These are phyloP conservation scores for Asterophora parasitica DNA, from an alignment of 768 basidiomycete species.

Conservation along the genomic window DNA sequence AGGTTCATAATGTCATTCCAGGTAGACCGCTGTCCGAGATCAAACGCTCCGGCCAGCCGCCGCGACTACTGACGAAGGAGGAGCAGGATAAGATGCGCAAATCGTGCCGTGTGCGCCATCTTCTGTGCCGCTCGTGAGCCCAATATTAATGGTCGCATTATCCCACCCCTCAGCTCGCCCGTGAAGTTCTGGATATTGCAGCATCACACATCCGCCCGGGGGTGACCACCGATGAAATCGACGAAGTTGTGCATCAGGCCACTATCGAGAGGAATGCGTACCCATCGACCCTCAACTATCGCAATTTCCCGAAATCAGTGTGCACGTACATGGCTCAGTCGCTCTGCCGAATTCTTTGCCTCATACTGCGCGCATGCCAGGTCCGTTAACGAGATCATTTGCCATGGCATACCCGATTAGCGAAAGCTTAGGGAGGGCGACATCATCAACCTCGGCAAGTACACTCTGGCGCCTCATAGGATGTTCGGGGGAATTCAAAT, in stretches of 20 bases:
- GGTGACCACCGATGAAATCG: conserved; percentile 92
- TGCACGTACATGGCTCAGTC: conserved; percentile 71
- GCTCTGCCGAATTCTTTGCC: too few species aligned
- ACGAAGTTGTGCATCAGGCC: conserved; percentile 89
- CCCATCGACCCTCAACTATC: conserved; percentile 91
- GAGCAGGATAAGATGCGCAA: conserved; percentile 89
- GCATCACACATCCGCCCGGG: conserved; percentile 87
- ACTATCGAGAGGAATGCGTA: conserved; percentile 88
- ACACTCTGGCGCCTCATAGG: background rate
- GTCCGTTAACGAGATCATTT: conserved; percentile 93
- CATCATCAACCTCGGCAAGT: conserved; percentile 87
- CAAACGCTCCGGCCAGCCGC: conserved; percentile 53
- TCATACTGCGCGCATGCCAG: conserved; percentile 33
- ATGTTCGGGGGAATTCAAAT: background rate
- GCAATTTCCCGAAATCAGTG: conserved; percentile 88
- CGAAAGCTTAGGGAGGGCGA: conserved; percentile 85
- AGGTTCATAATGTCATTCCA: conserved; percentile 24
- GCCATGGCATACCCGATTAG: conserved; percentile 94
- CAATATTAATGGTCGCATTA: background rate
- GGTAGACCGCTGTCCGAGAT: conserved; percentile 59
- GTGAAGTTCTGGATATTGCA: conserved; percentile 92
- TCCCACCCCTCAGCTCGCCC: conserved; percentile 54
- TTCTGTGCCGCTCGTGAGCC: background rate
- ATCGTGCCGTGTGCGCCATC: conserved; percentile 68
- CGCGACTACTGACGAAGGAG: conserved; percentile 58